These are phyloP conservation scores for Exophiala sp. DNA, from an alignment of 2,329 filamentous ascomycete species.

Conservation along the genomic window DNA sequence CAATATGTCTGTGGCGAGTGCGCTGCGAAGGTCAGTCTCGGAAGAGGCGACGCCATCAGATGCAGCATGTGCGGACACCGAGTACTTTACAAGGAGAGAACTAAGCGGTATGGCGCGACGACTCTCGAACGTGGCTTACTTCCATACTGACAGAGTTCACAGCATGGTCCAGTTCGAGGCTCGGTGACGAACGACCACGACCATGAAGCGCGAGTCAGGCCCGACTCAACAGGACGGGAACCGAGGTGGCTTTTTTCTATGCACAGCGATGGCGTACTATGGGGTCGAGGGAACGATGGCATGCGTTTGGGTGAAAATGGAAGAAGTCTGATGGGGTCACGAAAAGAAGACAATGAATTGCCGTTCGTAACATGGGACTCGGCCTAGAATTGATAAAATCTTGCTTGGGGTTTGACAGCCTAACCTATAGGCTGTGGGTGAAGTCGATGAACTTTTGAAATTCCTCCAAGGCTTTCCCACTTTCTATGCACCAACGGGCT, in stretches of 20 bases:
- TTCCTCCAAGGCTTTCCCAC: conserved; percentile 75
- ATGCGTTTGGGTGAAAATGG: not conserved
- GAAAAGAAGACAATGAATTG: not conserved
- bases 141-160: conserved; percentile 6
- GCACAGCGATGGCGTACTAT: conserved; percentile 10
- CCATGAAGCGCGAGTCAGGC: not conserved
- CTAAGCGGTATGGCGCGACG: conserved; percentile 65
- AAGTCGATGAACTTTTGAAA: conserved; percentile 79
- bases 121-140: not conserved
- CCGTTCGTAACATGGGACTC: too few species aligned
- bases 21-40: conserved; percentile 67
- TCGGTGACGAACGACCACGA: conserved; percentile 48
- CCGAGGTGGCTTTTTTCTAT: not conserved
- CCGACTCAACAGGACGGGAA: not conserved
- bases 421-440: conserved; percentile 50
- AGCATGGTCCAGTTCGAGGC: conserved; percentile 99
- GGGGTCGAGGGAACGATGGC: not conserved
- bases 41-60: conserved; percentile 71
- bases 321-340: not conserved
- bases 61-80: conserved; percentile 93
- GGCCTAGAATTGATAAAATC: too few species aligned
- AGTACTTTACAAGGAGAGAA: conserved; percentile 95
- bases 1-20: conserved; percentile 79
- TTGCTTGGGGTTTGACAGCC: not conserved
- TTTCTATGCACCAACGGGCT: conserved; percentile 81